Conservation (phyloP, 257 asterid genomes). For the Solanum chmielewskii region DNA sequence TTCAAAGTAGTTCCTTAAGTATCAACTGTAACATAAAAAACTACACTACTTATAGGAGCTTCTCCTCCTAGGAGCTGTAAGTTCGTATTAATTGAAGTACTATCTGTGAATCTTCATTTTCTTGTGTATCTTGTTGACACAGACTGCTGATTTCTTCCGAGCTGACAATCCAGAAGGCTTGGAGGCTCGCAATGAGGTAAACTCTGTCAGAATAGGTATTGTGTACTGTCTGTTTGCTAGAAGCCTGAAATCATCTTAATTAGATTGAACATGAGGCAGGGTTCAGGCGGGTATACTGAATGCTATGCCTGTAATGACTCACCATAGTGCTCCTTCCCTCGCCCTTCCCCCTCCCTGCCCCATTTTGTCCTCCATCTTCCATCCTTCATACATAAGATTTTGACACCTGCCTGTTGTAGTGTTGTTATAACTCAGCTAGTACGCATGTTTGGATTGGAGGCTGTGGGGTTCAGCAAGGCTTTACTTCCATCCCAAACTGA, state of each 20-base stretch:
- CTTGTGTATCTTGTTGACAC: constrained; percentile 17
- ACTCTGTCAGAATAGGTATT: not conserved
- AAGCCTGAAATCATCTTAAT: not conserved
- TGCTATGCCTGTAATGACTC: not conserved
- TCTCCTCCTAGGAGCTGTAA: not conserved
- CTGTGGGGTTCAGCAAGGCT: not conserved
- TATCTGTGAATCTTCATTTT: not conserved
- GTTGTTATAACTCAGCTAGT: not conserved
- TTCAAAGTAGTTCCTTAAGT: not conserved
- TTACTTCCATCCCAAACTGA: not conserved
- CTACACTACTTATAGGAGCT: not conserved
- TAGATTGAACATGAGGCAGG: not conserved
- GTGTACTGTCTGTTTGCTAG: not conserved
- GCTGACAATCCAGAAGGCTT: constrained; percentile 95
- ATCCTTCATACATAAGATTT: not conserved
- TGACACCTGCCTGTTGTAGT: not conserved
- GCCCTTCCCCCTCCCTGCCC: not conserved
- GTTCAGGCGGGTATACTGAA: not conserved
- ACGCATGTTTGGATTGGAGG: not conserved
- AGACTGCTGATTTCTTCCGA: constrained; percentile 96
- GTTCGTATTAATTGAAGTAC: not conserved
- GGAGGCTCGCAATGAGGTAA: constrained; percentile 98
- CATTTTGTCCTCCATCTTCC: not conserved
- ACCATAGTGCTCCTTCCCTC: not conserved
- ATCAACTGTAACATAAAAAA: not conserved